A percentile compares a stretch with the other conserved stretches of the same genome.
Evolutionary conservation across 1,139 yeast genomes (phyloP).

Genomic region (Candida sanyaensis): DNA sequence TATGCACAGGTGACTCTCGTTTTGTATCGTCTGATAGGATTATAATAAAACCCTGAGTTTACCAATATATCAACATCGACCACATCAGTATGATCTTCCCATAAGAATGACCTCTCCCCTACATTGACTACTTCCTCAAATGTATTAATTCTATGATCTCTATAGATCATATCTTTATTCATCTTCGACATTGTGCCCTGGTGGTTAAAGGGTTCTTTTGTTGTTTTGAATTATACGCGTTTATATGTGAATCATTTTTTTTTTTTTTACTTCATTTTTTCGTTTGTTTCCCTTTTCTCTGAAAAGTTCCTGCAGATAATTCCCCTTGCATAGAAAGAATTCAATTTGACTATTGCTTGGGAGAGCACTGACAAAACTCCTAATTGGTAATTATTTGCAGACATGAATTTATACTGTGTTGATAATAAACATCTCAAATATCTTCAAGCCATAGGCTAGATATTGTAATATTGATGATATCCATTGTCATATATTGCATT

Average conservation of each 20-base stretch:
- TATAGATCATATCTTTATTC: constrained; percentile 18
- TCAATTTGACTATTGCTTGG: no score
- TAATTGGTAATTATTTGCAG: no score
- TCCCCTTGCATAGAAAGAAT: no score
- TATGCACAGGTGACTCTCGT: constrained; percentile 60
- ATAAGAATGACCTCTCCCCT: constrained; percentile 15
- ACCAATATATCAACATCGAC: constrained; percentile 33
- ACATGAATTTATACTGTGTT: no score
- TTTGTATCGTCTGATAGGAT: constrained; percentile 51
- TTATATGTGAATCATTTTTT: background rate
- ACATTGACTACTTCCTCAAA: constrained; percentile 16
- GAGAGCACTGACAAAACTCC: no score
- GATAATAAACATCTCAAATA: no score
- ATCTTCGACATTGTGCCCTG: background rate
- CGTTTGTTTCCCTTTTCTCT: no score
- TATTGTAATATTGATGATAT: no score
- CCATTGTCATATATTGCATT: no score
- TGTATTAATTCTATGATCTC: constrained; percentile 18
- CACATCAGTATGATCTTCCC: constrained; percentile 19
- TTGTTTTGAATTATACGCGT: background rate
- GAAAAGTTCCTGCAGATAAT: no score
- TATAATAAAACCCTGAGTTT: constrained; percentile 67
- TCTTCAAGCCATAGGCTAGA: no score
- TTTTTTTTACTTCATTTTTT: background rate
- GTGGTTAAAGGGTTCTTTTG: no score